Conservation (phyloP, 2,329 filamentous ascomycete genomes). For the Aspergillus eucalypticola region DNA sequence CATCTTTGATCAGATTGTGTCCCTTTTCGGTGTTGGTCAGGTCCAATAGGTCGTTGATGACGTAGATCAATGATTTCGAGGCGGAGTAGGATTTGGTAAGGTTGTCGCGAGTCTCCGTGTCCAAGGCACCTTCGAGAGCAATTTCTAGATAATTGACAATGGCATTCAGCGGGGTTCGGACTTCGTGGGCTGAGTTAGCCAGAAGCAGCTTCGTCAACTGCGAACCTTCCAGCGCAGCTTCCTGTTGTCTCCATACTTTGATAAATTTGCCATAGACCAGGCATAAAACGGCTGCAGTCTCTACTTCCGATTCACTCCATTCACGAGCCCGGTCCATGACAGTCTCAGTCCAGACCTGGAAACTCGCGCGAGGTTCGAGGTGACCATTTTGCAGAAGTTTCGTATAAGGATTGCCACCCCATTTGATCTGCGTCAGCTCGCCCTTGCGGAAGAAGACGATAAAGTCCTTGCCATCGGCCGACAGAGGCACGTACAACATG, state of each 20-base stretch:
- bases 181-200: conserved; percentile 88
- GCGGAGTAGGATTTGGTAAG: conserved; percentile 82
- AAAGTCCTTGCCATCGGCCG: conserved; percentile 74
- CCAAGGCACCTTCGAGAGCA: conserved; percentile 76
- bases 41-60: conserved; percentile 89
- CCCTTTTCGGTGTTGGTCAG: conserved; percentile 87
- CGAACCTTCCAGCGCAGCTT: conserved; percentile 77
- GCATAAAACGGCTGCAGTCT: conserved; percentile 84
- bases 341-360: conserved; percentile 78
- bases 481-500: conserved; percentile 77
- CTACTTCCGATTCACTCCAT: conserved; percentile 85
- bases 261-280: conserved; percentile 89
- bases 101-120: conserved; percentile 81
- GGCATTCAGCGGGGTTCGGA: conserved; percentile 85
- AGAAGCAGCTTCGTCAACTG: conserved; percentile 76
- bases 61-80: conserved; percentile 88
- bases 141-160: conserved; percentile 96
- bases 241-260: conserved; percentile 89
- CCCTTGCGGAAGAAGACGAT: conserved; percentile 86
- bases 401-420: conserved; percentile 60
- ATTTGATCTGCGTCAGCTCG: conserved; percentile 79
- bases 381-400: conserved; percentile 72
- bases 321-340: conserved; percentile 80
- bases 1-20: conserved; percentile 74
- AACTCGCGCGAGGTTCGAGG: conserved; percentile 77